Percentiles rank a stretch among this genome's conserved stretches.
Evolutionary conservation across 2,329 filamentous ascomycete species (phyloP).

Genomic region (Pseudogymnoascus sp.): DNA sequence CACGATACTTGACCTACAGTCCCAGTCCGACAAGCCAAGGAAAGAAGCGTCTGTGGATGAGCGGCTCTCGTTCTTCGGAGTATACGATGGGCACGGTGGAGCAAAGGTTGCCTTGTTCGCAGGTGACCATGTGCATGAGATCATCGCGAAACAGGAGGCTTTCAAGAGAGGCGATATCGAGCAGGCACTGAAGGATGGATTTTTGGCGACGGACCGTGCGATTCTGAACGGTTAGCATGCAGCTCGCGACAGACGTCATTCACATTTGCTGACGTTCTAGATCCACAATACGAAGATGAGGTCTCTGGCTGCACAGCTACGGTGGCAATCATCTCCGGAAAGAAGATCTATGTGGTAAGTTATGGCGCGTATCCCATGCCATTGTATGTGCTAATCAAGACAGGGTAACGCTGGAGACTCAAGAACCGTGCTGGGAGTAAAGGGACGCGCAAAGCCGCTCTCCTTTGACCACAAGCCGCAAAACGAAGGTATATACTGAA

Average conservation of each 20-base stretch:
- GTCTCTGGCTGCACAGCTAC: slow-evolving; percentile 97
- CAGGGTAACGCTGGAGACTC: slow-evolving; percentile 97
- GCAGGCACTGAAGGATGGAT: slow-evolving; percentile 94
- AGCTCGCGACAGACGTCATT: not conserved
- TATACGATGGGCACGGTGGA: slow-evolving; percentile 95
- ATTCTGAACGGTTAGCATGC: slow-evolving; percentile 74
- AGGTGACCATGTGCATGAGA: slow-evolving; percentile 86
- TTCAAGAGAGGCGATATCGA: slow-evolving; percentile 89
- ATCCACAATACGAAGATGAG: slow-evolving; percentile 94
- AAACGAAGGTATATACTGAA: slow-evolving; percentile 66
- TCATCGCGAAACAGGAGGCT: slow-evolving; percentile 87
- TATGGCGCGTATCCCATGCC: slow-evolving; percentile 11
- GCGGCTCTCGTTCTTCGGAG: slow-evolving; percentile 89
- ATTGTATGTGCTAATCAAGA: slow-evolving; percentile 21
- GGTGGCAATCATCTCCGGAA: slow-evolving; percentile 76
- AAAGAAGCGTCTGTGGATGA: slow-evolving; percentile 54
- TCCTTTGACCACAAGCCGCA: slow-evolving; percentile 99
- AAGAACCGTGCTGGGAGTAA: slow-evolving; percentile 87
- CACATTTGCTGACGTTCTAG: slow-evolving; percentile 41
- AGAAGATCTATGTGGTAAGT: slow-evolving; percentile 93
- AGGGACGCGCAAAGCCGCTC: slow-evolving; percentile 91
- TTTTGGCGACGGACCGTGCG: slow-evolving; percentile 88
- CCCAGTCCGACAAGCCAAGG: slow-evolving; percentile 41
- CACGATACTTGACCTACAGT: slow-evolving; percentile 76
- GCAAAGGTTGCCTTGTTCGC: slow-evolving; percentile 93